Evolutionary conservation across 2,329 filamentous ascomycete genomes (phyloP), one percentile per base, ranked within the genome.

Genomic region (Cladosporium sp.): DNA sequence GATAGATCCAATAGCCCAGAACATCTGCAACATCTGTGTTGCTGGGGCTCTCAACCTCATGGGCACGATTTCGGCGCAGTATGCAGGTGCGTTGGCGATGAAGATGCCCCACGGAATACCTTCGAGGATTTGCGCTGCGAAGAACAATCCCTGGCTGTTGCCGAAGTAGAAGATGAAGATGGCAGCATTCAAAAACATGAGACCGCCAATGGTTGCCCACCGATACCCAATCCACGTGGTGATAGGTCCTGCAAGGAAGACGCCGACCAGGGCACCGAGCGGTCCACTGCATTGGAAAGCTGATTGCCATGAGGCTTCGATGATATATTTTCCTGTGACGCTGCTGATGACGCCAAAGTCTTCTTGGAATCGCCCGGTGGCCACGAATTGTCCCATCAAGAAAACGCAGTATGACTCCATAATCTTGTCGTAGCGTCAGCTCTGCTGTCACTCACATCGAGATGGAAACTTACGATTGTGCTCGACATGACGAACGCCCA

Each of bases 51-150:
- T 78, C 65, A 89, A 76, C 72, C 78, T 78, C 64, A 89, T 81
- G 1, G 87, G 87, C 2, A 87, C 85, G 65, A 89, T 87, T 74
- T 89, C 87, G 71, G 78, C 78, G 75, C 83, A 86, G 79, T 88
- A 89, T 7, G 87, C 87, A 1, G 87, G 87, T 8, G 87, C 83
- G 73, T 88, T 88, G 73, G 87, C 86, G 70, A 88, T 87, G 75
- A 89, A 89, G 72, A 89, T 84, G 32, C 87, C 87, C 87, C 87
- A 89, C 2, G 87, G 87, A 4, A 89, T 73, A 67, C 87, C 87
- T 75, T 88, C 86, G 57, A 89, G 80, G 64, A 87, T 76, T 78
- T 89, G 86, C 51, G 82, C 79, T 4, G 80, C 80, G 71, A 87
- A 83, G 59, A 83, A 76, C 61, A 84, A 74, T 2, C 77, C 68